These are phyloP conservation scores for Skeletonema tropicum DNA, from an alignment of 108 stramenopile species.

Conservation along the genomic window DNA sequence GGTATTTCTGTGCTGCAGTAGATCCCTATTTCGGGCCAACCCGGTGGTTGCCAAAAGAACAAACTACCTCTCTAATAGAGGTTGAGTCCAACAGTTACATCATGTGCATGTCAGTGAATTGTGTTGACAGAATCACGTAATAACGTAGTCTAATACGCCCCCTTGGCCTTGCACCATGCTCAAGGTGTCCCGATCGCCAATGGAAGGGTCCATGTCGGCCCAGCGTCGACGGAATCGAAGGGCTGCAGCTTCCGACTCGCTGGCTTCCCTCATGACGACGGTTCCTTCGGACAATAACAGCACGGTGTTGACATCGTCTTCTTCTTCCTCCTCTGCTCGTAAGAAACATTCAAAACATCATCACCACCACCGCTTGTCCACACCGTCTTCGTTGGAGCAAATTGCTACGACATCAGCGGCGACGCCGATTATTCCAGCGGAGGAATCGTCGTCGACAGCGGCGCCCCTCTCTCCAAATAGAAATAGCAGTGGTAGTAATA, in stretches of 20 bases:
- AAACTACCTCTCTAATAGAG: too few species aligned
- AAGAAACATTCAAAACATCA: background rate
- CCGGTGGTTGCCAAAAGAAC: too few species aligned
- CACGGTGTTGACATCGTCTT: background rate
- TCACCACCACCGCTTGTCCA: background rate
- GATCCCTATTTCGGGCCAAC: too few species aligned
- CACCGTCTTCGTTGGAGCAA: background rate
- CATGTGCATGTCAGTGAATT: too few species aligned
- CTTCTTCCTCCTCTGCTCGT: conserved; percentile 6
- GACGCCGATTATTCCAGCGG: background rate
- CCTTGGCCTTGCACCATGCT: background rate
- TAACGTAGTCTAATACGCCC: background rate
- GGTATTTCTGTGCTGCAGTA: background rate
- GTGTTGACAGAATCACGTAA: background rate
- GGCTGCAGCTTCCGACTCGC: conserved; percentile 6
- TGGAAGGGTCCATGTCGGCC: conserved; percentile 6
- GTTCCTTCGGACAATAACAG: background rate
- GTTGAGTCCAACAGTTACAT: background rate
- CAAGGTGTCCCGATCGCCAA: background rate
- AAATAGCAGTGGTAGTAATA: background rate
- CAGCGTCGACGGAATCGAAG: conserved; percentile 6
- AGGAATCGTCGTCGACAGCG: background rate
- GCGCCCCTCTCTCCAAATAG: background rate
- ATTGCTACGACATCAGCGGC: background rate
- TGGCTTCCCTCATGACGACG: conserved; percentile 9